Percentiles rank a stretch among this genome's conserved stretches.
These are phyloP conservation scores for Mycena albidolilacea DNA, from an alignment of 768 basidiomycete species.

Conservation along the genomic window DNA sequence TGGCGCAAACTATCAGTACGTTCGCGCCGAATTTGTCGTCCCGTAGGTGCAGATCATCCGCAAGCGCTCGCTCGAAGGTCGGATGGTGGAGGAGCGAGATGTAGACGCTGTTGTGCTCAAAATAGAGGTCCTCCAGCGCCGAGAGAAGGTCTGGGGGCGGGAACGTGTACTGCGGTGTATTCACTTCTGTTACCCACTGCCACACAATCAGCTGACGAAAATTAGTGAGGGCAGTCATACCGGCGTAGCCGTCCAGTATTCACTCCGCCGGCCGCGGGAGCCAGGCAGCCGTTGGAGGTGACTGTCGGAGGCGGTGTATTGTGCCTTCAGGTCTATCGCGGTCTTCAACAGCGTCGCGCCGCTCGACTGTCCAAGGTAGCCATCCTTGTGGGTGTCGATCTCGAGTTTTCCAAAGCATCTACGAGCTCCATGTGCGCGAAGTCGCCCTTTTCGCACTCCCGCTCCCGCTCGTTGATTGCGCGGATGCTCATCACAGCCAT, in stretches of 20 bases:
- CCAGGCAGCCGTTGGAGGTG: constrained; percentile 23
- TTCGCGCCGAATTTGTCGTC: no score
- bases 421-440: not conserved
- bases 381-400: constrained; percentile 6
- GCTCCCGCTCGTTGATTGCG: not conserved
- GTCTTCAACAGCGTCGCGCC: constrained; percentile 67
- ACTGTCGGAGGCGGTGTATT: constrained; percentile 49
- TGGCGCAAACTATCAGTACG: no score
- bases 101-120: no score
- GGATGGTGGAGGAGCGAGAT: no score
- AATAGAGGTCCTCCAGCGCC: no score
- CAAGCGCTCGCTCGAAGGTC: no score
- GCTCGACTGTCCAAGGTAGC: constrained; percentile 73
- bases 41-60: no score
- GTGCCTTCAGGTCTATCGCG: constrained; percentile 72
- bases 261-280: constrained; percentile 19
- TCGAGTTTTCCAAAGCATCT: not conserved
- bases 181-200: constrained; percentile 4
- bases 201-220: constrained; percentile 40
- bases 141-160: not conserved
- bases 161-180: not conserved
- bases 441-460: not conserved
- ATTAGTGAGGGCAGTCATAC: constrained; percentile 22
- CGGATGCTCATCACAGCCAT: constrained; percentile 20
- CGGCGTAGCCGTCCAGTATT: constrained; percentile 43